Evolutionary conservation across 495 filamentous ascomycete species (phyloP).

Genomic region (Tuber borchii): DNA sequence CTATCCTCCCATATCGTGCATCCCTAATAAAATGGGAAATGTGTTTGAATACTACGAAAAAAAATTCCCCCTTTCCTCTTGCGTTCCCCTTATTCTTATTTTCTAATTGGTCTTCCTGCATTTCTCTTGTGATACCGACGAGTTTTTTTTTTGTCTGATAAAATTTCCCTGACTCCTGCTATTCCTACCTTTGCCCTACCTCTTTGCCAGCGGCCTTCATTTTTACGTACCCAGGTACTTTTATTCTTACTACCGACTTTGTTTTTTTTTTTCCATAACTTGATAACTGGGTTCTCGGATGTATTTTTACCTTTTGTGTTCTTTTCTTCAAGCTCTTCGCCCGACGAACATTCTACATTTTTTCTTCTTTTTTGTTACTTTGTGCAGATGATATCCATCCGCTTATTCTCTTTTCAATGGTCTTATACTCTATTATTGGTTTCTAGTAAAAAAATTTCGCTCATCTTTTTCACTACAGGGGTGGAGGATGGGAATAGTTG

Average conservation of each 20-base stretch:
- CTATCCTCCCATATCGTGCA: neutral
- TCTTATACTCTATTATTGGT: conserved; percentile 7
- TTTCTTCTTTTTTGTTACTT: conserved; percentile 1
- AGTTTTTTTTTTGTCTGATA: conserved; percentile 43
- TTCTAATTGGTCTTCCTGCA: conserved; percentile 35
- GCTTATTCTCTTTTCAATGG: conserved; percentile 5
- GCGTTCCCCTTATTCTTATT: conserved; percentile 4
- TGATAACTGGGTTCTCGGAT: conserved; percentile 3
- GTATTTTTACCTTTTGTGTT: conserved; percentile 4
- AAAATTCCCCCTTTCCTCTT: neutral
- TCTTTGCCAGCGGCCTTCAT: conserved; percentile 6
- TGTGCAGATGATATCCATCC: conserved; percentile 4
- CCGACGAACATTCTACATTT: neutral
- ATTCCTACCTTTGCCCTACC: conserved; percentile 35
- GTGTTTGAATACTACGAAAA: neutral
- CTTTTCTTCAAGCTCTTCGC: conserved; percentile 3
- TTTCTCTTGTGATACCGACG: conserved; percentile 43
- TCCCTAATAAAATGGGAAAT: conserved; percentile 18
- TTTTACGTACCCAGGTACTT: conserved; percentile 10
- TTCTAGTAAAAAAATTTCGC: neutral
- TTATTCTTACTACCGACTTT: conserved; percentile 5
- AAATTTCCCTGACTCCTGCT: conserved; percentile 30
- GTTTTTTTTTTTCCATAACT: neutral
- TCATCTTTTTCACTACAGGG: neutral
- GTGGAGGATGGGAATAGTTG: neutral